Conservation (phyloP, 2,329 filamentous ascomycete genomes). For the Anisogramma anomala region DNA sequence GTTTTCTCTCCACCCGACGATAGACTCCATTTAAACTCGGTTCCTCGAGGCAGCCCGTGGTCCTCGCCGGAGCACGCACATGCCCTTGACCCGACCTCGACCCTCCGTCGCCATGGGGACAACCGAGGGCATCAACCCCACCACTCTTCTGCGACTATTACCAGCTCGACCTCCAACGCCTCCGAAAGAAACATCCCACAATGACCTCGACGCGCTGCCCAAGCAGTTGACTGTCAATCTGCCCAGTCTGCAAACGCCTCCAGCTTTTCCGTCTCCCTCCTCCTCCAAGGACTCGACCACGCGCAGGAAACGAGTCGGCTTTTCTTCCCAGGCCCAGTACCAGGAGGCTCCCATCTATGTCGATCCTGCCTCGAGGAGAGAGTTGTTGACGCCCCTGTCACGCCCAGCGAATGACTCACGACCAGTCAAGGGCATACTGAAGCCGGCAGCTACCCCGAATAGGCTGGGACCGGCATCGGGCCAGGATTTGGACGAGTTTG, state of each 20-base stretch:
- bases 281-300: constrained; percentile 33
- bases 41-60: constrained; percentile 11
- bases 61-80: constrained; percentile 16
- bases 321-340: constrained; percentile 46
- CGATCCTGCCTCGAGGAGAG: constrained; percentile 26
- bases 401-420: constrained; percentile 28
- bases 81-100: constrained; percentile 4
- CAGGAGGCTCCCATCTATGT: constrained; percentile 38
- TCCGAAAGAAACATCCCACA: constrained; percentile 40
- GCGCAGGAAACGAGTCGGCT: constrained; percentile 44
- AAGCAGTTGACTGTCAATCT: constrained; percentile 28
- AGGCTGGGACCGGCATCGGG: constrained; percentile 32
- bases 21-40: neutral
- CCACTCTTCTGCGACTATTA: constrained; percentile 39
- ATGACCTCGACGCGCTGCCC: constrained; percentile 25
- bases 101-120: constrained; percentile 13
- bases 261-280: constrained; percentile 33
- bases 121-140: constrained; percentile 16
- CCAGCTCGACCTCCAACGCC: constrained; percentile 55
- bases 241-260: constrained; percentile 40
- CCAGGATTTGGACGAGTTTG: constrained; percentile 28
- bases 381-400: constrained; percentile 30
- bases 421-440: constrained; percentile 63
- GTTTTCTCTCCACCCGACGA: neutral
- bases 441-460: constrained; percentile 46